These are phyloP conservation scores for Fusarium odoratissimum DNA, from an alignment of 2,329 filamentous ascomycete species.

Conservation along the genomic window DNA sequence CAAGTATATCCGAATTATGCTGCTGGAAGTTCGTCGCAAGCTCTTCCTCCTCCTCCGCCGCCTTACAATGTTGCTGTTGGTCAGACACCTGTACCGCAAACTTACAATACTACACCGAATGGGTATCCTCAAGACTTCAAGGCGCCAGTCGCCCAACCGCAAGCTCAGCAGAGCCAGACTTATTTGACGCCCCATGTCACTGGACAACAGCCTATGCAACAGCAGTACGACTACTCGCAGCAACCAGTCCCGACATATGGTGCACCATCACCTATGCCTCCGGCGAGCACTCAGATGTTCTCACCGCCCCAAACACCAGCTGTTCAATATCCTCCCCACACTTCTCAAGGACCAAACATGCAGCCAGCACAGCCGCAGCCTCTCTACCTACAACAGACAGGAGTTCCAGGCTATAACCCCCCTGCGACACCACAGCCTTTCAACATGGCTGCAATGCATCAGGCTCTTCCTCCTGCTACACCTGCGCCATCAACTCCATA, in stretches of 20 bases:
- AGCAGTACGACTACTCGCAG: background rate
- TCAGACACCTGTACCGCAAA: background rate
- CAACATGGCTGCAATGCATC: constrained; percentile 23
- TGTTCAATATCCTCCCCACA: background rate
- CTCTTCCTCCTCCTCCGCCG: constrained; percentile 21
- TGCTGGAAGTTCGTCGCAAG: constrained; percentile 3
- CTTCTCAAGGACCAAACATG: accelerated
- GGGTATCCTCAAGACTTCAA: constrained; percentile 24
- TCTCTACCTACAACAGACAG: background rate
- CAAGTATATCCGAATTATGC: constrained; percentile 9
- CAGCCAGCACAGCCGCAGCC: background rate
- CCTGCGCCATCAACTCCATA: background rate
- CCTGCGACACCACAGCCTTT: background rate
- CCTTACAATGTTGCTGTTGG: constrained; percentile 19
- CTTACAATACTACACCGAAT: background rate
- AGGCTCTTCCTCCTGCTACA: constrained; percentile 19
- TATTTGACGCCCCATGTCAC: background rate
- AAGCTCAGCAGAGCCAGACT: background rate
- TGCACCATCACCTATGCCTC: background rate
- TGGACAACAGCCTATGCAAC: background rate
- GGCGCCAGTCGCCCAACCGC: background rate
- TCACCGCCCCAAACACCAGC: constrained; percentile 16
- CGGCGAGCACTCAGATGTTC: background rate
- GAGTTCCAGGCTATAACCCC: background rate
- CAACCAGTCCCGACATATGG: background rate